Conservation (phyloP, 306 rosid species). For the Senna tora region DNA sequence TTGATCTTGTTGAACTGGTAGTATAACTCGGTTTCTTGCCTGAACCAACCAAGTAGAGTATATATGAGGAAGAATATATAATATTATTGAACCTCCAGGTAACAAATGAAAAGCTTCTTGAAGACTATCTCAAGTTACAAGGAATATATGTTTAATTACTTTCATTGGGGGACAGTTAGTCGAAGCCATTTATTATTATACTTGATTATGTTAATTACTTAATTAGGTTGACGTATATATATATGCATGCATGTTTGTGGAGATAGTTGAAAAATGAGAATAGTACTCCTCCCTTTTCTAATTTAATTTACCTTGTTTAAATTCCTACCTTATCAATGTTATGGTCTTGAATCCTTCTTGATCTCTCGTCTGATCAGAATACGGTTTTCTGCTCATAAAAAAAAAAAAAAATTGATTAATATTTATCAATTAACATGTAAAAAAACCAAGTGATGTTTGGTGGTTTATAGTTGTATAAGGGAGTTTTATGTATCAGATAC, state of each 20-base stretch:
- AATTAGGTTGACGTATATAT: no score
- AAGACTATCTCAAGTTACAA: conserved; percentile 32
- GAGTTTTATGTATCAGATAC: no score
- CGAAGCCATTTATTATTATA: not conserved
- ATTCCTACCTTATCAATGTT: no score
- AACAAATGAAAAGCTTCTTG: conserved; percentile 15
- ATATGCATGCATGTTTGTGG: not conserved
- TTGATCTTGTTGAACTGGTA: not conserved
- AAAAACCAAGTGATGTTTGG: no score
- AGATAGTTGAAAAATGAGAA: not conserved
- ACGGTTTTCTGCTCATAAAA: no score
- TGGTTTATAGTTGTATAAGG: no score
- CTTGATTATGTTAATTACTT: not conserved
- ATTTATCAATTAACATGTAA: no score
- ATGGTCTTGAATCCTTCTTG: no score
- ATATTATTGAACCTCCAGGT: not conserved
- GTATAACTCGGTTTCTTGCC: conserved; percentile 36
- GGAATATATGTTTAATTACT: conserved; percentile 26
- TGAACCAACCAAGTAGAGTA: conserved; percentile 23
- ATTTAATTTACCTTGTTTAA: not conserved
- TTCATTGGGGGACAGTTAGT: not conserved
- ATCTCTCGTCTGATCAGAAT: no score
- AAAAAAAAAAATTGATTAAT: no score
- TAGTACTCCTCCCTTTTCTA: not conserved
- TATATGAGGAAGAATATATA: not conserved